A percentile compares a stretch with the other conserved stretches of the same genome.
phyloP scores from a whole-genome alignment of 768 basidiomycete species.

The Leucosporidium yakuticum region DNA sequence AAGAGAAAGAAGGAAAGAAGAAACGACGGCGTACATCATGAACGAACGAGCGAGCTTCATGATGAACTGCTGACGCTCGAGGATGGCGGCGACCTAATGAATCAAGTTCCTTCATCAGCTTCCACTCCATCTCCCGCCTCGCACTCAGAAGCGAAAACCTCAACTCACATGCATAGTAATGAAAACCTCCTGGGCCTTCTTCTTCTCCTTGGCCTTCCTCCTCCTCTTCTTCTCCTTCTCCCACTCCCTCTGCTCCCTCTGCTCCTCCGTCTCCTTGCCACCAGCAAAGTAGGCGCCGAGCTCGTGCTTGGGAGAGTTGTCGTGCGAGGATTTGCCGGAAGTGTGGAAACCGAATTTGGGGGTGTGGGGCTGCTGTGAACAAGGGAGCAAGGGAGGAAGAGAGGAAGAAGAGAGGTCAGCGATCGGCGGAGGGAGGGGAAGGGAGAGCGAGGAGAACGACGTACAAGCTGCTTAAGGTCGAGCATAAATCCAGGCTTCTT shows the following conservation, averaged over 20 bases:
- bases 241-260: conserved; percentile 43
- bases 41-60: conserved; percentile 49
- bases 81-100: conserved; percentile 61
- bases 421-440: neutral
- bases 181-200: conserved; percentile 69
- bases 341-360: conserved; percentile 24
- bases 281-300: conserved; percentile 40
- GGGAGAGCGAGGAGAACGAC: neutral
- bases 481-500: conserved; percentile 27
- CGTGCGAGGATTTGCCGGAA: conserved; percentile 18
- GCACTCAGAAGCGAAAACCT: neutral
- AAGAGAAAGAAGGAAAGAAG: conserved; percentile 4
- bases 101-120: conserved; percentile 46
- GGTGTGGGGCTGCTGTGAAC: neutral
- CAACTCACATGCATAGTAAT: conserved; percentile 48
- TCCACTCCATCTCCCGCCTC: conserved; percentile 52
- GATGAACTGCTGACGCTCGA: conserved; percentile 49
- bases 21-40: conserved; percentile 46
- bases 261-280: conserved; percentile 29
- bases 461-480: conserved; percentile 22
- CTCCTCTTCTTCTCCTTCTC: conserved; percentile 48
- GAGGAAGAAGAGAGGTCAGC: neutral
- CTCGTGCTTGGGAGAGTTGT: conserved; percentile 37
- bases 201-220: conserved; percentile 48
- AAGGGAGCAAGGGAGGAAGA: conserved; percentile 1